Percentiles rank a stretch among this genome's conserved stretches.
phyloP scores from a whole-genome alignment of 2,329 filamentous ascomycete species.

The Neobulgaria alba region DNA sequence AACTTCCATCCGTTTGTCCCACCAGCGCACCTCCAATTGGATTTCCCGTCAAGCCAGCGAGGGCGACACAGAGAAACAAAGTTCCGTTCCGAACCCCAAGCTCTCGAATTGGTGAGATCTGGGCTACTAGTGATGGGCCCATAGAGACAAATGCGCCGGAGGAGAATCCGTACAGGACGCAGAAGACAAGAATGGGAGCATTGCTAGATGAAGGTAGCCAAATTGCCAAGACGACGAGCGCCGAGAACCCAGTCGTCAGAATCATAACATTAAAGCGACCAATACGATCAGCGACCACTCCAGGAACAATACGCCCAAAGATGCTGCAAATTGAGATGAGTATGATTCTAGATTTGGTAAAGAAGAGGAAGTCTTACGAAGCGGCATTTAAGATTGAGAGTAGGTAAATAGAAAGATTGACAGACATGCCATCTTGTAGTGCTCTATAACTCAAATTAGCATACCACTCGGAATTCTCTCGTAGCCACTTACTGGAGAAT shows the following conservation, averaged over 20 bases:
- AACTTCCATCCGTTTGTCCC: constrained; percentile 40
- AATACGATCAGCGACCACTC: constrained; percentile 42
- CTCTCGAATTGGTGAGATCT: constrained; percentile 61
- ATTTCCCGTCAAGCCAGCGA: constrained; percentile 58
- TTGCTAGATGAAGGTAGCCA: constrained; percentile 46
- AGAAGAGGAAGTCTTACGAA: constrained; percentile 25
- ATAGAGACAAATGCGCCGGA: constrained; percentile 59
- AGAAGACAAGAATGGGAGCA: constrained; percentile 53
- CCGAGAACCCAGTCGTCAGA: constrained; percentile 36
- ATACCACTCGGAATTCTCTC: constrained; percentile 25
- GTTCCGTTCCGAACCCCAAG: constrained; percentile 62
- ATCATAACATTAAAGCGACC: constrained; percentile 48
- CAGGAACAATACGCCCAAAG: constrained; percentile 47
- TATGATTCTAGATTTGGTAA: neutral
- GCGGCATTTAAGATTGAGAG: constrained; percentile 44
- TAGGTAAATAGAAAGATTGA: constrained; percentile 40
- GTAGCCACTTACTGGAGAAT: constrained; percentile 24
- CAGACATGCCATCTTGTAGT: constrained; percentile 38
- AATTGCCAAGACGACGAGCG: constrained; percentile 40
- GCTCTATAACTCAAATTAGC: constrained; percentile 32
- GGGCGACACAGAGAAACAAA: constrained; percentile 50
- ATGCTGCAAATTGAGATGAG: constrained; percentile 30
- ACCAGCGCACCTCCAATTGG: constrained; percentile 61
- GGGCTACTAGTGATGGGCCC: constrained; percentile 54
- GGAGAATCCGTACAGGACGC: constrained; percentile 60